A percentile compares a stretch with the other conserved stretches of the same genome.
Evolutionary conservation across 1,284 basidiomycete genomes (phyloP).

Genomic region (Apiotrichum gamsii): DNA sequence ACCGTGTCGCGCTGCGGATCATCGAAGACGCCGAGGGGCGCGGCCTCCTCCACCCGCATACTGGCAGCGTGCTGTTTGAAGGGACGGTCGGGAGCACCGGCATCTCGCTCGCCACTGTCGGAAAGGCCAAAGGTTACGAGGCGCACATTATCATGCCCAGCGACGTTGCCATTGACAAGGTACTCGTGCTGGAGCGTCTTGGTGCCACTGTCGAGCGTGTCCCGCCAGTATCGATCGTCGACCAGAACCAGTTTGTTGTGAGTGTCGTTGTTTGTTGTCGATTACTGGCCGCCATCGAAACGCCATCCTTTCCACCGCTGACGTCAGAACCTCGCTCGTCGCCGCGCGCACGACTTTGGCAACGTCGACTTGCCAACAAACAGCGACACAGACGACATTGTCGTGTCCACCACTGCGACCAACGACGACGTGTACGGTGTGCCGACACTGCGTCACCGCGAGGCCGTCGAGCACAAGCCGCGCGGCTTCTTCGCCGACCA

Average conservation of each 20-base stretch:
- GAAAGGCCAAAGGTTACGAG: conserved; percentile 66
- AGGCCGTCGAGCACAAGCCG: conserved; percentile 26
- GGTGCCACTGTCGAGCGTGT: conserved; percentile 83
- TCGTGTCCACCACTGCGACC: conserved; percentile 57
- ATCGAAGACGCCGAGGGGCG: conserved; percentile 85
- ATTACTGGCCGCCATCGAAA: neutral
- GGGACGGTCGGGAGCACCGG: conserved; percentile 97
- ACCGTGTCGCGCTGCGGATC: conserved; percentile 87
- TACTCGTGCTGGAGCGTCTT: conserved; percentile 68
- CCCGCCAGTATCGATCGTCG: conserved; percentile 77
- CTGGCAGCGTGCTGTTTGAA: conserved; percentile 91
- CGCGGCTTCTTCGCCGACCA: conserved; percentile 76
- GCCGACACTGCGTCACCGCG: neutral
- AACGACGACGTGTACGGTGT: conserved; percentile 40
- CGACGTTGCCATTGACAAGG: conserved; percentile 87
- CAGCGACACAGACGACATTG: conserved; percentile 25
- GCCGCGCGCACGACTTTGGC: conserved; percentile 68
- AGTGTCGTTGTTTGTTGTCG: conserved; percentile 11
- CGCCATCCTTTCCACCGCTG: too few species aligned
- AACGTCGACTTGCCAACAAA: conserved; percentile 44
- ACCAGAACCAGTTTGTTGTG: conserved; percentile 78
- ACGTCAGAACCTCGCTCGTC: conserved; percentile 69
- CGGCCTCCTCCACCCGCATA: conserved; percentile 76
- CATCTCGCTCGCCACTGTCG: conserved; percentile 90
- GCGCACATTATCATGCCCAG: conserved; percentile 80